Percentiles rank a stretch among this genome's conserved stretches.
These are phyloP conservation scores for Iodosphaeria phyllophila DNA, from an alignment of 2,329 filamentous ascomycete species.

Conservation along the genomic window DNA sequence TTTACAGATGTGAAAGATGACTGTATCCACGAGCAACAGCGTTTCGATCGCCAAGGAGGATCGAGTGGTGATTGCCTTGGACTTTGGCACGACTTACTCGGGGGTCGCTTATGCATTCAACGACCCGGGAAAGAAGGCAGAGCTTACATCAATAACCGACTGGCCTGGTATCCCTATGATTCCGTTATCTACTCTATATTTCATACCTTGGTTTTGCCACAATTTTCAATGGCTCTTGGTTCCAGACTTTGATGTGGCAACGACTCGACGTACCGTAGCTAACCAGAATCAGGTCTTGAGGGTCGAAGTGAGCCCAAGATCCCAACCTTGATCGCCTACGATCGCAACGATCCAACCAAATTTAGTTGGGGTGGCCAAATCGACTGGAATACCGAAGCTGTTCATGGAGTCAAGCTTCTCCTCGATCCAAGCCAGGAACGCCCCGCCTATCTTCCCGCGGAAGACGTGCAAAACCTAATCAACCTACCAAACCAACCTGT, in stretches of 20 bases:
- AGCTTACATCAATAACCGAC: slow-evolving; percentile 2
- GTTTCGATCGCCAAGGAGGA: too few species aligned
- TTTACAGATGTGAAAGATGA: too few species aligned
- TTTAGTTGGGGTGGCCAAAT: slow-evolving; percentile 1
- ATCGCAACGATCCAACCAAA: background rate
- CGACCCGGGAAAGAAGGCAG: slow-evolving; percentile 2
- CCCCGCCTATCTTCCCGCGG: slow-evolving; percentile 1
- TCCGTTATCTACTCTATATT: background rate
- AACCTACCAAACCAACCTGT: slow-evolving; percentile 1
- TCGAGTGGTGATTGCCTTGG: slow-evolving; percentile 1
- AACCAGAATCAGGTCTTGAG: too few species aligned
- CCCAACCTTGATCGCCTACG: slow-evolving; percentile 1
- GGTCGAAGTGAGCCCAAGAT: slow-evolving; percentile 1
- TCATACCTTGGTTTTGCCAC: too few species aligned
- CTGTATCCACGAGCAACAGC: too few species aligned
- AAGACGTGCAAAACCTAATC: background rate
- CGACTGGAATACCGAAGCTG: background rate
- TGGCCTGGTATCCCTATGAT: slow-evolving; percentile 2
- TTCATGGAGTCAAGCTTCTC: slow-evolving; percentile 1
- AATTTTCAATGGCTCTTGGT: too few species aligned
- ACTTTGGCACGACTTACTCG: slow-evolving; percentile 2
- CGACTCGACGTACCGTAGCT: too few species aligned
- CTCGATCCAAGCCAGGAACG: slow-evolving; percentile 1
- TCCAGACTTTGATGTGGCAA: too few species aligned
- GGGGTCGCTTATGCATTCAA: slow-evolving; percentile 2